A percentile compares a stretch with the other conserved stretches of the same genome.
These are phyloP conservation scores for Lizonia empirigonia DNA, from an alignment of 2,329 filamentous ascomycete genomes.

Conservation along the genomic window DNA sequence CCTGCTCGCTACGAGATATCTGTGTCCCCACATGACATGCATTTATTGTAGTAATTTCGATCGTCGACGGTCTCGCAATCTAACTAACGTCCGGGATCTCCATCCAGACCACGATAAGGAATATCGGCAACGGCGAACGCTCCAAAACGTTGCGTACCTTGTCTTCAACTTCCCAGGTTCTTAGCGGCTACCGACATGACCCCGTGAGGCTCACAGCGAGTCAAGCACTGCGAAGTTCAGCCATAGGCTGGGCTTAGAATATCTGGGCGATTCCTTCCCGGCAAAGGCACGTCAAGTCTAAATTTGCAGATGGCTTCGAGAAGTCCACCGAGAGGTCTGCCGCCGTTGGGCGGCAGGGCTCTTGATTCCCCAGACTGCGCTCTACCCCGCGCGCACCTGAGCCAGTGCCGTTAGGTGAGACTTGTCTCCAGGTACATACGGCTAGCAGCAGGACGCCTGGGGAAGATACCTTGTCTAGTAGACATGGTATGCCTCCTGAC, in stretches of 20 bases:
- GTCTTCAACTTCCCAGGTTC: constrained; percentile 15
- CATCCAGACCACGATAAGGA: constrained; percentile 13
- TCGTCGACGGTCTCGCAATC: constrained; percentile 12
- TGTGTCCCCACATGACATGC: constrained; percentile 19
- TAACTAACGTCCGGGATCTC: constrained; percentile 7
- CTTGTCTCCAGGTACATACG: constrained; percentile 27
- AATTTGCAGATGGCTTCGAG: constrained; percentile 6
- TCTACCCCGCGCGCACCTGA: constrained; percentile 18
- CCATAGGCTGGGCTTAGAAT: background rate
- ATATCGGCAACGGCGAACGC: constrained; percentile 15
- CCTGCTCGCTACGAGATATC: constrained; percentile 16
- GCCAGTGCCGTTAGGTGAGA: constrained; percentile 17
- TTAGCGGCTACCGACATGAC: constrained; percentile 23
- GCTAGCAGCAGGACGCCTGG: constrained; percentile 19
- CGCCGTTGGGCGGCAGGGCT: constrained; percentile 1
- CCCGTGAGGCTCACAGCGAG: constrained; percentile 28
- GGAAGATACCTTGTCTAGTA: constrained; percentile 25
- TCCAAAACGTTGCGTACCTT: constrained; percentile 13
- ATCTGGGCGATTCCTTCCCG: constrained; percentile 3
- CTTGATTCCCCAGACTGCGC: constrained; percentile 14
- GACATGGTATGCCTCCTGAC: constrained; percentile 32
- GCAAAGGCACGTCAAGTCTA: constrained; percentile 10
- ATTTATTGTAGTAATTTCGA: constrained; percentile 17
- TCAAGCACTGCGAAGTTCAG: constrained; percentile 15
- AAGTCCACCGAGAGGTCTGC: background rate